Percentiles rank a stretch among this genome's conserved stretches.
These are phyloP conservation scores for Willaertia magna DNA, from an alignment of 208 protist genomes.

Conservation along the genomic window DNA sequence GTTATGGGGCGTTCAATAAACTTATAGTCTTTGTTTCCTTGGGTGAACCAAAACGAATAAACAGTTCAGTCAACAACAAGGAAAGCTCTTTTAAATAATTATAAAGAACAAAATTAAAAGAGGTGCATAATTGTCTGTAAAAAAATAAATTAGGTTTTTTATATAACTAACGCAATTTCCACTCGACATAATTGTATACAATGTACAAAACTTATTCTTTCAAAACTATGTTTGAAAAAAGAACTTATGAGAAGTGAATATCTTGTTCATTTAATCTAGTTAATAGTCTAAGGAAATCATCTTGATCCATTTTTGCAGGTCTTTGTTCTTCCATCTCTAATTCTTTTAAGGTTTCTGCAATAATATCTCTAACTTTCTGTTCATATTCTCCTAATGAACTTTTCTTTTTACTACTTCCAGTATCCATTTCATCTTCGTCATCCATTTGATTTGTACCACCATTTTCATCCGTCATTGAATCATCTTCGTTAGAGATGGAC, in stretches of 20 bases:
- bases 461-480: background rate
- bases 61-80: too few species aligned
- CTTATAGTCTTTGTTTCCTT: too few species aligned
- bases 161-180: too few species aligned
- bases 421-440: background rate
- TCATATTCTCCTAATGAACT: conserved; percentile 3
- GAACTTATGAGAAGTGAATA: conserved; percentile 20
- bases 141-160: too few species aligned
- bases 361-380: conserved; percentile 27
- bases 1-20: too few species aligned
- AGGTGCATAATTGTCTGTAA: too few species aligned
- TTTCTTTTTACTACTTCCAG: background rate
- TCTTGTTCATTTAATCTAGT: conserved; percentile 17
- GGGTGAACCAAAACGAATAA: too few species aligned
- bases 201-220: too few species aligned
- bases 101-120: too few species aligned
- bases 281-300: conserved; percentile 44
- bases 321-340: conserved; percentile 37
- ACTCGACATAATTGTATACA: too few species aligned
- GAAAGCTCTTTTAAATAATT: too few species aligned
- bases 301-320: conserved; percentile 49
- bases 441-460: background rate
- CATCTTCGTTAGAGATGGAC: background rate
- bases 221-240: background rate
- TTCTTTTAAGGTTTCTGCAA: conserved; percentile 33